Percentiles rank a stretch among this genome's conserved stretches.
phyloP scores from a whole-genome alignment of 1,284 basidiomycete genomes.

The Mycosarcoma maydis region DNA sequence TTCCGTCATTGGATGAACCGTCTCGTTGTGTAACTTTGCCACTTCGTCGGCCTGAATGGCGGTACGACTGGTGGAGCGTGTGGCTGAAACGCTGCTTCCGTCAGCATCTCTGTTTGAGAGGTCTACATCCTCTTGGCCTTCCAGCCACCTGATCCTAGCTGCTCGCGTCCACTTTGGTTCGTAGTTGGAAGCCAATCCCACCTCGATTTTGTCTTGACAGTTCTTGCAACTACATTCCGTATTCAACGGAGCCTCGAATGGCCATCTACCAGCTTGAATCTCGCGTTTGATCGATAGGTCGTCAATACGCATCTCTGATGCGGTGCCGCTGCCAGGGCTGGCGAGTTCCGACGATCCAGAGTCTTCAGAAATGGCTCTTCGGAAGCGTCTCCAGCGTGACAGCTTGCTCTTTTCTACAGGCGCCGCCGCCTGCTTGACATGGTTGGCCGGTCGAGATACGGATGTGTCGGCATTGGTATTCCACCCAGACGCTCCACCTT shows the following conservation, averaged over 20 bases:
- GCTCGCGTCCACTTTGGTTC: constrained; percentile 36
- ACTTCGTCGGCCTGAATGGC: constrained; percentile 45
- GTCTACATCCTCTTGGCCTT: constrained; percentile 24
- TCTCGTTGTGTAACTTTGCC: constrained; percentile 33
- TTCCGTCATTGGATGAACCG: constrained; percentile 24
- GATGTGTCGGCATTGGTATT: neutral
- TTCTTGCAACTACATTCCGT: constrained; percentile 44
- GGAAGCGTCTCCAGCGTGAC: constrained; percentile 31
- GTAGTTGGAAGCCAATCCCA: constrained; percentile 31
- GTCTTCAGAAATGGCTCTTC: constrained; percentile 23
- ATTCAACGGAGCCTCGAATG: constrained; percentile 38
- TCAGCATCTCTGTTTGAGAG: neutral
- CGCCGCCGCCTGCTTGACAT: neutral
- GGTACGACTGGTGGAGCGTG: constrained; percentile 17
- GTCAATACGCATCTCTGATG: constrained; percentile 16
- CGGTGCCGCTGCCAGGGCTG: neutral
- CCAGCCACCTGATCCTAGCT: constrained; percentile 34
- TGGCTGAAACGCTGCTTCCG: neutral
- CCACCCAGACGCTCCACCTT: constrained; percentile 6
- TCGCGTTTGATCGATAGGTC: constrained; percentile 15
- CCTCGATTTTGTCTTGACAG: constrained; percentile 35
- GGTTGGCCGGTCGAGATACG: neutral
- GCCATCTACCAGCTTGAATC: constrained; percentile 37
- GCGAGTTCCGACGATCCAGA: constrained; percentile 2
- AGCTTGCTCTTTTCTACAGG: constrained; percentile 10